Percentiles rank a stretch among this genome's conserved stretches.
Conservation (phyloP, 768 basidiomycete genomes). For the Kwoniella europaea region DNA sequence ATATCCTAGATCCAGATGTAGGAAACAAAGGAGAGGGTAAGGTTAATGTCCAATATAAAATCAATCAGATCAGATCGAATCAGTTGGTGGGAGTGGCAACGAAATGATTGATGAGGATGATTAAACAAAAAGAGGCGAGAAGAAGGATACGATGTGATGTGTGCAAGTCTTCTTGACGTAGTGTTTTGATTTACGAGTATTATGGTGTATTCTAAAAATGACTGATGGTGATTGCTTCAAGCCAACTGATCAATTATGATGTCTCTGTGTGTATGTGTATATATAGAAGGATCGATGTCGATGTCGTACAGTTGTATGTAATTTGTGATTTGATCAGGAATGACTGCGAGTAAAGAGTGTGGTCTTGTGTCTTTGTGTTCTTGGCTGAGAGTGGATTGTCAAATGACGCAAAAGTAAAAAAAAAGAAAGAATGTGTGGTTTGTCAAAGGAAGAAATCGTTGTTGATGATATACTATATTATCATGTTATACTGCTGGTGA, state of each 20-base stretch:
- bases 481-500: no score
- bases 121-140: no score
- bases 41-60: no score
- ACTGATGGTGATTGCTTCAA: neutral
- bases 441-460: no score
- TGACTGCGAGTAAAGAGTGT: neutral
- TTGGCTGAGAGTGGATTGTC: neutral
- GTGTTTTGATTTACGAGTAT: no score
- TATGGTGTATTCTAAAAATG: neutral
- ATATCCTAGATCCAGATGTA: neutral
- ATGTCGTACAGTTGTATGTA: neutral
- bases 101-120: no score
- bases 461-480: no score
- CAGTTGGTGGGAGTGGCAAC: no score
- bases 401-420: neutral
- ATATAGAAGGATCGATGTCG: neutral
- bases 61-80: no score
- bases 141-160: no score
- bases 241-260: neutral
- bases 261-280: neutral
- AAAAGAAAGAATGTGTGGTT: neutral
- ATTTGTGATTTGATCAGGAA: neutral
- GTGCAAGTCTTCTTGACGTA: no score
- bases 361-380: conserved; percentile 1
- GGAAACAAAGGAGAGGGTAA: neutral